Percentiles rank a stretch among this genome's conserved stretches.
These are phyloP conservation scores for Xylariaceae sp. DNA, from an alignment of 2,329 filamentous ascomycete genomes.

Conservation along the genomic window DNA sequence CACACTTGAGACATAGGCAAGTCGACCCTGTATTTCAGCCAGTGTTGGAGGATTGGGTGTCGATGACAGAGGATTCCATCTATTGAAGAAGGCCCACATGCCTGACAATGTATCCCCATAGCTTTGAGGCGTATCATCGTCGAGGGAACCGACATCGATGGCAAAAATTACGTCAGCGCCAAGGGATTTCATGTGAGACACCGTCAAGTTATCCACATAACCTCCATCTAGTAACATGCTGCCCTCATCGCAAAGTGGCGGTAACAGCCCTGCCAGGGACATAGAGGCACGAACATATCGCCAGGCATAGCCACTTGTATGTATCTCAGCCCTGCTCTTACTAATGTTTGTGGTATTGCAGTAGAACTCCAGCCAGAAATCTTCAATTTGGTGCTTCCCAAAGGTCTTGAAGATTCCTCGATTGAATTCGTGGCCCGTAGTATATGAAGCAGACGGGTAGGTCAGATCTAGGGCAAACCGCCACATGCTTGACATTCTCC, in stretches of 20 bases:
- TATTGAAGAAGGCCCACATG: slow-evolving; percentile 89
- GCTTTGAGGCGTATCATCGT: slow-evolving; percentile 84
- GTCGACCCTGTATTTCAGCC: slow-evolving; percentile 88
- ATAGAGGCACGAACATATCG: slow-evolving; percentile 94
- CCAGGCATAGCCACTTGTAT: slow-evolving; percentile 96
- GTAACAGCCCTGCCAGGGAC: slow-evolving; percentile 88
- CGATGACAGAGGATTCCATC: slow-evolving; percentile 92
- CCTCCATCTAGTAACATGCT: slow-evolving; percentile 95
- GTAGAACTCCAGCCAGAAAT: slow-evolving; percentile 98
- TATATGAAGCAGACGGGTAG: slow-evolving; percentile 94
- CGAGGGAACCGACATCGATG: slow-evolving; percentile 86
- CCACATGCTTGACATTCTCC: slow-evolving; percentile 99
- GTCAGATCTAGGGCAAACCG: slow-evolving; percentile 94
- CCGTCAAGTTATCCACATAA: slow-evolving; percentile 95
- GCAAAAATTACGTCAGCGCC: slow-evolving; percentile 94
- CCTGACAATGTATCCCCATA: slow-evolving; percentile 95
- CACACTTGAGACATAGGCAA: slow-evolving; percentile 92
- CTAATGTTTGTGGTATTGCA: slow-evolving; percentile 99
- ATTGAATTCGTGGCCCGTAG: slow-evolving; percentile 98
- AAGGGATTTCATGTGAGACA: slow-evolving; percentile 92
- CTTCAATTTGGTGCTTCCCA: slow-evolving; percentile 93
- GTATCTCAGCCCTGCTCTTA: slow-evolving; percentile 85
- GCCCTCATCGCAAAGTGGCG: slow-evolving; percentile 92
- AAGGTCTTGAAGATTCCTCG: slow-evolving; percentile 98
- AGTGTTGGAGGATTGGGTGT: slow-evolving; percentile 90